These are phyloP conservation scores for Spatholobus suberectus DNA, from an alignment of 306 rosid species.

Conservation along the genomic window DNA sequence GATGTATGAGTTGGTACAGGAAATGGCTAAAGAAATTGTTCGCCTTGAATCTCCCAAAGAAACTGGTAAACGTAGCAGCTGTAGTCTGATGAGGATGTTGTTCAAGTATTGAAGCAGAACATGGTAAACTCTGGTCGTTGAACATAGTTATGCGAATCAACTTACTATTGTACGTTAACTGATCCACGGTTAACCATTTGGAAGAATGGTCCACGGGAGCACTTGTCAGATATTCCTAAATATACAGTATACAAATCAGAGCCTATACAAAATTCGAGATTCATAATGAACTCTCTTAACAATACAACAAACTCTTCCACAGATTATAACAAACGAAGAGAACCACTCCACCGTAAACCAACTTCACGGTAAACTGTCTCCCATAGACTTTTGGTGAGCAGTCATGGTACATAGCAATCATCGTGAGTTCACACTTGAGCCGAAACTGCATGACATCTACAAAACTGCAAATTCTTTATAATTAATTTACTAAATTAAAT, in stretches of 20 bases:
- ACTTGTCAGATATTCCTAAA: no score
- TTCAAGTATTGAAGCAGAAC: no score
- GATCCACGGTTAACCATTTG: no score
- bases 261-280: constrained; percentile 14
- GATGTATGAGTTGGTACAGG: no score
- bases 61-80: no score
- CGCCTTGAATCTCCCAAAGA: no score
- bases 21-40: no score
- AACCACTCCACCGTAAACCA: constrained; percentile 2
- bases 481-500: neutral
- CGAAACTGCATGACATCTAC: constrained; percentile 26
- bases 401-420: neutral
- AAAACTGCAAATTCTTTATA: neutral
- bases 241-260: neutral
- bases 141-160: no score
- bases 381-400: neutral
- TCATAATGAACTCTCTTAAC: neutral
- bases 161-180: no score
- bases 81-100: no score
- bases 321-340: constrained; percentile 13
- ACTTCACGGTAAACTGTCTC: constrained; percentile 3
- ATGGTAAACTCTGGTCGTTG: no score
- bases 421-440: neutral
- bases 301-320: constrained; percentile 30
- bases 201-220: no score